Evolutionary conservation across 208 protist species (phyloP), one percentile per base, ranked within the genome.

Genomic region (Trypanosomatidae sp.): DNA sequence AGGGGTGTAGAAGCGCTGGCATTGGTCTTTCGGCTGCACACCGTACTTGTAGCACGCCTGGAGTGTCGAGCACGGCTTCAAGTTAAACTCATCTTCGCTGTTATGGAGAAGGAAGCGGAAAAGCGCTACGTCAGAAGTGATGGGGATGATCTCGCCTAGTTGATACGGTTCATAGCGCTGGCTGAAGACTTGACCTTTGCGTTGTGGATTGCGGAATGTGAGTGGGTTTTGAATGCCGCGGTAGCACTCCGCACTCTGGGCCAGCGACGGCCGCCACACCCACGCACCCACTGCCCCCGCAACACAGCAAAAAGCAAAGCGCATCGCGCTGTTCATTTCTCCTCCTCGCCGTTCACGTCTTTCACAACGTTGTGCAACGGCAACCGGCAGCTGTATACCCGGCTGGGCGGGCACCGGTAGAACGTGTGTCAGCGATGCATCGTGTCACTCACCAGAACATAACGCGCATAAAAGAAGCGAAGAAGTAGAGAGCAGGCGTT

Each of bases 1-100:
- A 10, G 95, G 95, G 1, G 95, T 98, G 80, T 98, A 98, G 74
- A 95, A 95, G 71, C 95, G 91, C 47, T 95, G 84, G 39, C 90
- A 94, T 77, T 95, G 87, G 25, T 96, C 91, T 33, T 76, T 91
- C 12, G 86, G 85, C 73, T 96, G 91, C 53, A 91, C 87, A 50
- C 93, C 91, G 66, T 92, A 91, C 77, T 95, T 95, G 88, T 93
- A 95, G 75, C 91, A 94, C 49, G 91, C 90, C 80, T 96, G 90
- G 30, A 97, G 79, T 13, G 90, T 96, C 39, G 85, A 91, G 79
- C 91, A 96, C 1, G 92, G 90, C 77, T 87, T 90, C 44, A 96
- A 78, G 71, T 93, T 93, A 71, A 96, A 95, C 80, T 93, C 88
- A 62, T 90, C 84, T n/a, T 92, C 83, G 6, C 58, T 25, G 12